Conservation (phyloP, 257 asterid species). For the Gentiana dahurica region DNA sequence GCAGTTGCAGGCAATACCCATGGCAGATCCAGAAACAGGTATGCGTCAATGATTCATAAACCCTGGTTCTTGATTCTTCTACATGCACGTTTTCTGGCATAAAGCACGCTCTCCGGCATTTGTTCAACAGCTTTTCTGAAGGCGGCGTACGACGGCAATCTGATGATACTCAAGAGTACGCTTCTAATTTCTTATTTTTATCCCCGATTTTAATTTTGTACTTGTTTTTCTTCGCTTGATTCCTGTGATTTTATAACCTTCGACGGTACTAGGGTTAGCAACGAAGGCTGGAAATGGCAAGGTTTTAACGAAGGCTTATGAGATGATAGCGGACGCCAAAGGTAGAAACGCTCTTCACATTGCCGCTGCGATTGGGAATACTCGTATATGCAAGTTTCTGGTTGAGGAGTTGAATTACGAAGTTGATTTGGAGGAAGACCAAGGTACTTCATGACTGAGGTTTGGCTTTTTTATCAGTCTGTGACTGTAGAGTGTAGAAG, state of each 20-base stretch:
- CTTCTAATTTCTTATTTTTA: no score
- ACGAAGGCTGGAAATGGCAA: neutral
- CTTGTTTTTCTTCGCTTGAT: no score
- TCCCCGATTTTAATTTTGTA: neutral
- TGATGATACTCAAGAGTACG: conserved; percentile 6
- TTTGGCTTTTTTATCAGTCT: no score
- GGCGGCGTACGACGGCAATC: conserved; percentile 2
- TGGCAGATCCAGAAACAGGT: no score
- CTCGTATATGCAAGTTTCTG: conserved; percentile 10
- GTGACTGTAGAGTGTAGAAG: no score
- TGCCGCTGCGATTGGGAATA: conserved; percentile 15
- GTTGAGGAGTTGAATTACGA: conserved; percentile 4
- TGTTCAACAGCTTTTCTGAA: neutral
- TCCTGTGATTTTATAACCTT: neutral
- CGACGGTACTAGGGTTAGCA: neutral
- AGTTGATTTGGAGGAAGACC: neutral
- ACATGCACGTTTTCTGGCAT: no score
- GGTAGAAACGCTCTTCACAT: conserved; percentile 7
- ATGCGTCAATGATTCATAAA: no score
- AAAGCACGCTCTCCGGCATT: no score
- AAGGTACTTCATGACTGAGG: neutral
- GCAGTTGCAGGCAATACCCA: no score
- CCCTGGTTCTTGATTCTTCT: no score
- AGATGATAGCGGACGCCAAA: neutral
- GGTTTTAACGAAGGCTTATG: neutral